Conservation (phyloP, 1,284 basidiomycete species). For the Cystobasidium slooffiae region DNA sequence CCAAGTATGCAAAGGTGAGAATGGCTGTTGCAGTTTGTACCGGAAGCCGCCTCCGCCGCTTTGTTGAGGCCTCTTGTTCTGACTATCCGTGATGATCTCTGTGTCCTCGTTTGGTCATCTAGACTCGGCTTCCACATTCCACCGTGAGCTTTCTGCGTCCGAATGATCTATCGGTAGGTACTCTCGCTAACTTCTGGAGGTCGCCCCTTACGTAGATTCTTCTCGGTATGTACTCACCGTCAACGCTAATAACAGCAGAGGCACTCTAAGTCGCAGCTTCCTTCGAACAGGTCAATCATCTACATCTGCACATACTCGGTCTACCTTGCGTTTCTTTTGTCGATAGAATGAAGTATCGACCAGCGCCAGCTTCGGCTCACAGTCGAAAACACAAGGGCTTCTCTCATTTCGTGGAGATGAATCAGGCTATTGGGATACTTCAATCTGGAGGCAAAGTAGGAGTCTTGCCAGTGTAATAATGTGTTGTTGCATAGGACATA, state of each 20-base stretch:
- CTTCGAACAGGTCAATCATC: slow-evolving; percentile 34
- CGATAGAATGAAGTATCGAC: slow-evolving; percentile 21
- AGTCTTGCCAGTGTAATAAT: slow-evolving; percentile 22
- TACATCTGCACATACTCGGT: slow-evolving; percentile 34
- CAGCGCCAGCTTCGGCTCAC: neutral
- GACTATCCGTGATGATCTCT: neutral
- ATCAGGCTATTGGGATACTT: slow-evolving; percentile 30
- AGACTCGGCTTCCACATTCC: slow-evolving; percentile 44
- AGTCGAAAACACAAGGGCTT: slow-evolving; percentile 12
- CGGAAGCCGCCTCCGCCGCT: neutral
- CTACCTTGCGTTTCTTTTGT: slow-evolving; percentile 17
- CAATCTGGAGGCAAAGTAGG: slow-evolving; percentile 5
- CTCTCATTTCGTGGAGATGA: slow-evolving; percentile 34
- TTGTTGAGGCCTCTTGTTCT: neutral
- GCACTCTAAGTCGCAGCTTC: neutral
- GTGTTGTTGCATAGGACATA: too few relatives aligned
- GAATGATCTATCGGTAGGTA: neutral
- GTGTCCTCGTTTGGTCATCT: neutral
- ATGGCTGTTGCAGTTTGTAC: too few relatives aligned
- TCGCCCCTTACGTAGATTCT: slow-evolving; percentile 13
- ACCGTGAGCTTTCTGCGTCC: slow-evolving; percentile 9
- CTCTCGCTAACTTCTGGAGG: neutral
- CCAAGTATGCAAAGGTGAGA: slow-evolving; percentile 9
- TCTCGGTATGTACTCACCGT: slow-evolving; percentile 15
- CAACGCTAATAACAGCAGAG: neutral